Evolutionary conservation across 495 filamentous ascomycete species (phyloP), one percentile per base, ranked within the genome.

Genomic region (Penicillium roqueforti): DNA sequence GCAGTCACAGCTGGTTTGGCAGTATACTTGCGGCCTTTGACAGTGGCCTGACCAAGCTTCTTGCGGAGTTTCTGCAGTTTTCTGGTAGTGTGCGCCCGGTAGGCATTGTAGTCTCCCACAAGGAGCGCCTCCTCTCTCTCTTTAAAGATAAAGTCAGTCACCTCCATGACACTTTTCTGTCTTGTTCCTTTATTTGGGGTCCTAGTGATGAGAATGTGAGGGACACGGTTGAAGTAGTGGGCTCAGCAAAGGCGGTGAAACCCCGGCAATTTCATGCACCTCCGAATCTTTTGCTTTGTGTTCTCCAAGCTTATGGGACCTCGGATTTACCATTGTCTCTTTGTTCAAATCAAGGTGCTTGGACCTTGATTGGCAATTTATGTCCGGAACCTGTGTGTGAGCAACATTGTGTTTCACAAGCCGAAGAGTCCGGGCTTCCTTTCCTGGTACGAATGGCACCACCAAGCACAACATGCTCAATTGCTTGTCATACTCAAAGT

Each of bases 61-160:
- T 86, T 92, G 62, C 91, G 87, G 52, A 88, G 75, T 61, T 86
- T 89, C 69, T 89, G 87, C 48, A 97, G 75, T 62, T 88, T 87
- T 61, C 87, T 85, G 48, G 88, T 87, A 38, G 92, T 78, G 68
- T 92, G 88, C 14, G 74, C 77, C 51, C 88, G 85, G 68, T 97
- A 97, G 26, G 86, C 86, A 69, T 82, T 84, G 74, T 96, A 91
- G 69, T 97, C 91, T 38, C 92, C 93, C 29, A 89, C 82, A 7
- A 95, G 80, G 39, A 96, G 82, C 6, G 86, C 89, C 61, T 88
- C 83, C 65, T 96, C 88, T 34, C 92, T 76, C 37, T 83, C 80
- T 39, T 83, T 82, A 62, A 88, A 81, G 51, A 97, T 78, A 54
- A 87, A 92, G 48, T 82, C 82, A 18, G 93, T 97, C 67, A 97